Evolutionary conservation across 352 stramenopile genomes (phyloP), one percentile per base, ranked within the genome.

Genomic region (Globisporangium takayamanum): DNA sequence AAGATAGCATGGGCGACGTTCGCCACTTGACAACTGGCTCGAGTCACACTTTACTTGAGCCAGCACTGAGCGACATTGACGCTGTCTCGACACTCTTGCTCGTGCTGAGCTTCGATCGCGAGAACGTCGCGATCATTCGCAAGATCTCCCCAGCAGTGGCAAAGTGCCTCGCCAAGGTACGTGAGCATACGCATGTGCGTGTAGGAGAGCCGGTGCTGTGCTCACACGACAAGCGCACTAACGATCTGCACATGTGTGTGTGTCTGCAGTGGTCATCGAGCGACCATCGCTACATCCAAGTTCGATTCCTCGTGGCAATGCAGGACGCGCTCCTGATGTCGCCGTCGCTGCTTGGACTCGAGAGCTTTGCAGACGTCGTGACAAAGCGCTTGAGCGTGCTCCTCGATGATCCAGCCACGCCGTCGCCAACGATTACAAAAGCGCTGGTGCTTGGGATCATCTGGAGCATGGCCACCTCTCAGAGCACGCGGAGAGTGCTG

Each of bases 401-500:
- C 7, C 53, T 57, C 36, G 22, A 50, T 0, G 16, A 15, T 18
- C 16, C 53, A 39, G 22, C 7, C 7, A 28, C 45, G 16, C 22
- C 12, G 7, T 39, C 49, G 16, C 37, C 41, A 5, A 20, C 42
- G 42, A 50, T 49, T 2, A 20, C 41, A 10, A 57, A 49, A 41
- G 53, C 41, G 5, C 53, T 57, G 2, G 53, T 57, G 16, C 22
- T 57, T 15, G 53, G 53, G 15, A 39, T 57, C 11, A 36, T 48
- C 30, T 57, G 53, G 41, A 50, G 39, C 18, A 36, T 57, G 53
- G 39, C 25, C 10, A 25, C 41, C 25, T 49, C 22, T 10, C 53
- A 57, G 37, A 26, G 36, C 15, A 22, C 30, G 5, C 26, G 53
- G 22, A 50, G 6, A 16, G 14, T 41, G 25, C 10, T 57, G 8